Percentiles rank a stretch among this genome's conserved stretches.
Conservation (phyloP, 495 filamentous ascomycete genomes). For the Xylaria bambusicola region DNA sequence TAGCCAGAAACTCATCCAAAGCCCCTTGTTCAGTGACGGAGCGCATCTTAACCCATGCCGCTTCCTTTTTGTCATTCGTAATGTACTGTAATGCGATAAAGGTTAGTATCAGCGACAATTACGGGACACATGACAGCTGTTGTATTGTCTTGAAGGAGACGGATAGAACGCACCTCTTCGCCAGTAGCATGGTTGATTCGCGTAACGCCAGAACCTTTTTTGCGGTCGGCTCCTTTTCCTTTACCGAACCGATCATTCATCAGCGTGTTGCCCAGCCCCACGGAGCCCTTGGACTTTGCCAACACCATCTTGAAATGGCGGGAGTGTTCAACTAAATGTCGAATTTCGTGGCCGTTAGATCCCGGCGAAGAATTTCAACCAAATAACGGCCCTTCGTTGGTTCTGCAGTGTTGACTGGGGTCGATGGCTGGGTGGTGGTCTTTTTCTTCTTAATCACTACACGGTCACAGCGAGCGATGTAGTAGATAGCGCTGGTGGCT, state of each 20-base stretch:
- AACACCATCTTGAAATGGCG: slow-evolving; percentile 70
- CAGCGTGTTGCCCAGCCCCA: slow-evolving; percentile 80
- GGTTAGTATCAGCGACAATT: slow-evolving; percentile 5
- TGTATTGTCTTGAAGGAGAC: slow-evolving; percentile 26
- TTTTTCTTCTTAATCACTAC: background rate
- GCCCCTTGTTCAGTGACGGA: slow-evolving; percentile 96
- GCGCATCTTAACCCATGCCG: slow-evolving; percentile 93
- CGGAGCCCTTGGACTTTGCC: slow-evolving; percentile 90
- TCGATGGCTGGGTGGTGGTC: slow-evolving; percentile 2
- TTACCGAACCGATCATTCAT: slow-evolving; percentile 95
- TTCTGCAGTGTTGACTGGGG: too few relatives aligned
- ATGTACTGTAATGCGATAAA: slow-evolving; percentile 51
- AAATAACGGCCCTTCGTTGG: too few relatives aligned
- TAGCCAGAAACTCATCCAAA: slow-evolving; percentile 73
- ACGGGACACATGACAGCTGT: background rate
- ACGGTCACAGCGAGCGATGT: slow-evolving; percentile 12
- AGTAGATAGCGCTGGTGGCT: slow-evolving; percentile 5
- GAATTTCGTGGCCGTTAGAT: too few relatives aligned
- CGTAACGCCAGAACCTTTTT: slow-evolving; percentile 62
- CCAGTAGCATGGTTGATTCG: slow-evolving; percentile 63
- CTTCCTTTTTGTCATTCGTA: slow-evolving; percentile 73
- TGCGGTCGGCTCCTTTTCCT: slow-evolving; percentile 71
- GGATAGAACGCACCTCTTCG: slow-evolving; percentile 39
- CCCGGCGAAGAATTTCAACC: too few relatives aligned
- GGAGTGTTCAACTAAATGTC: background rate